Conservation (phyloP, 2,329 filamentous ascomycete species). For the Triangularia setosa region DNA sequence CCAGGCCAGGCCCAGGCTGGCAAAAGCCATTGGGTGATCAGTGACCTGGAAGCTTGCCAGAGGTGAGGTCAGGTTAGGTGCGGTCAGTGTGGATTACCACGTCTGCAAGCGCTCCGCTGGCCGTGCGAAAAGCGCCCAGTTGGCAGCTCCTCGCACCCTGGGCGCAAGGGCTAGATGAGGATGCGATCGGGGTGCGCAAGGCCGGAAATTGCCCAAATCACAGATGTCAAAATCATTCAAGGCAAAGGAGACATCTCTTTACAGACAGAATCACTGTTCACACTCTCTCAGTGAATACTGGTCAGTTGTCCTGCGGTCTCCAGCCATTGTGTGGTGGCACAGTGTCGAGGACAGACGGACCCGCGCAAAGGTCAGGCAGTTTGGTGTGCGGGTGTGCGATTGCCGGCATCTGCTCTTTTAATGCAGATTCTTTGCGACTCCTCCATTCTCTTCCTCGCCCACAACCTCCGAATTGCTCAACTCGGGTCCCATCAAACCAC, state of each 20-base stretch:
- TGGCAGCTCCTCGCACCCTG: neutral
- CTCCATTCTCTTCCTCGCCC: conserved; percentile 29
- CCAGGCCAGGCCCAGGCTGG: neutral
- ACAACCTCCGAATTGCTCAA: conserved; percentile 30
- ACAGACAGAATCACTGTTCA: too few relatives aligned
- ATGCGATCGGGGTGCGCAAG: conserved; percentile 18
- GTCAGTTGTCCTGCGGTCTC: neutral
- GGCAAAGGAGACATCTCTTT: neutral
- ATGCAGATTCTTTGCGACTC: conserved; percentile 31
- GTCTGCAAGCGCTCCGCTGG: conserved; percentile 2
- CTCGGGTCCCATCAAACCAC: conserved; percentile 29
- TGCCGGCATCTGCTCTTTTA: conserved; percentile 27
- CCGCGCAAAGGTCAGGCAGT: conserved; percentile 11
- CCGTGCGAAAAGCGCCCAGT: conserved; percentile 3
- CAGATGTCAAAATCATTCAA: neutral
- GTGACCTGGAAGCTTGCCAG: neutral
- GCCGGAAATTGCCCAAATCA: conserved; percentile 7
- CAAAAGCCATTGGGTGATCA: neutral
- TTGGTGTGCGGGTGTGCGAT: conserved; percentile 26
- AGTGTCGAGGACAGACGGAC: conserved; percentile 18
- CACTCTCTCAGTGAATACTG: neutral
- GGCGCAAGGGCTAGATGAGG: conserved; percentile 8
- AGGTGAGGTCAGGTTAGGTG: neutral
- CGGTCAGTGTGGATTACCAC: neutral
- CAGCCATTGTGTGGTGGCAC: conserved; percentile 19